Base-by-base conservation (phyloP, 2,329 filamentous ascomycete genomes). In the Aspergillus floridensis region DNA sequence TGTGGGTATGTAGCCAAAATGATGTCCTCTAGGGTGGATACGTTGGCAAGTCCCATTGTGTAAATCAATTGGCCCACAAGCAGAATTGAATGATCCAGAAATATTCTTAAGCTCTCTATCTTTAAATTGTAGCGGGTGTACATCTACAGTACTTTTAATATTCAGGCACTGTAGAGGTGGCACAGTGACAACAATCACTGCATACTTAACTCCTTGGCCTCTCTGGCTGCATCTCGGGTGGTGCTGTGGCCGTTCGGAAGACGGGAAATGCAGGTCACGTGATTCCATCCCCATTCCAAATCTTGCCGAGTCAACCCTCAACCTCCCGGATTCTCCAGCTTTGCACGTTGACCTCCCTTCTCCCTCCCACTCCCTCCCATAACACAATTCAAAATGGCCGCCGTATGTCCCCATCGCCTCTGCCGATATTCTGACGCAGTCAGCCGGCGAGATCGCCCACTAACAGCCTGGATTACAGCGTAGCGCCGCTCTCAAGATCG, bases 401-500 rank as follows among this genome's bases (percentile, higher is more conserved):
- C 75, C 70, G 70, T 77, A 77, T 58, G 74, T 74, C 52, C 58
- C 59, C 60, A 46, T 5, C 53, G 48, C 10, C 49, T 31, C 38
- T 24, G 6, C 31, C 3, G 16, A 32, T 46, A 29, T 19, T 26
- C 50, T 32, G 38, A 22, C 16, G 11, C 51, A 26, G 56, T 38
- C 56, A 38, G 22, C 21, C 12, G 41, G 41, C 11, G 53, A 55
- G 61, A 16, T 35, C 38, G n/a, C 29, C 63, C 64, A 65, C 67
- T 71, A 68, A 69, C 67, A 47, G 48, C 61, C 46, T 31, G 59
- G 53, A 62, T 66, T 63, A 73, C 72, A 98, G 93, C 90, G 92
- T 86, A 96, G 92, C 87, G 93, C 93, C 85, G 93, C 93, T 81
- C 87, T 96, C 82, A 99, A 98, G 88, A 87, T 99, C 86, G 95